A percentile compares a stretch with the other conserved stretches of the same genome.
These are phyloP conservation scores for Fusarium subglutinans DNA, from an alignment of 2,329 filamentous ascomycete genomes.

Conservation along the genomic window DNA sequence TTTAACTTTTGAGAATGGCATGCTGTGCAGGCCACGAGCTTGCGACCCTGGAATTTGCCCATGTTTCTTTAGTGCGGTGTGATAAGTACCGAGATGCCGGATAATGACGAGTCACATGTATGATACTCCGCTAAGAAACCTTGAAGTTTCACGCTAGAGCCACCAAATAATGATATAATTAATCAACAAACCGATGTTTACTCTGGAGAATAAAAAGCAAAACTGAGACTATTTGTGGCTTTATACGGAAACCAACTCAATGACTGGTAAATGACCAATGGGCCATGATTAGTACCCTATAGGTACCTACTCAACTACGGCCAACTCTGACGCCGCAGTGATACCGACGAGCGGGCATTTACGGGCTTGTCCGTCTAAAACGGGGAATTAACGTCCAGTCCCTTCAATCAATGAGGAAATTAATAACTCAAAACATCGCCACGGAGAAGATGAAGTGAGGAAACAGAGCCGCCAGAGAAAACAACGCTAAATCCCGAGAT, in stretches of 20 bases:
- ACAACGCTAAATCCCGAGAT: slow-evolving; percentile 17
- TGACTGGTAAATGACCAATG: not conserved
- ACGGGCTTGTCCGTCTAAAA: not conserved
- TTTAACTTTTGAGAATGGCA: slow-evolving; percentile 2
- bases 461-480: slow-evolving; percentile 23
- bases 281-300: not conserved
- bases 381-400: not conserved
- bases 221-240: not conserved
- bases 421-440: not conserved
- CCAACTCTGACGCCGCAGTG: not conserved
- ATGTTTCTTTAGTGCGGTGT: not conserved
- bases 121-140: not conserved
- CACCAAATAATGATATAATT: not conserved
- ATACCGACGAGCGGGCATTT: not conserved
- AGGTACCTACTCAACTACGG: not conserved
- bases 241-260: not conserved
- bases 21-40: not conserved
- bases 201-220: not conserved
- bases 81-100: not conserved
- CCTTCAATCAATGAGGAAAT: not conserved
- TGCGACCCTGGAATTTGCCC: not conserved
- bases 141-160: not conserved
- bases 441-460: not conserved
- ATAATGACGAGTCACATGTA: not conserved
- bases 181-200: not conserved